Evolutionary conservation across 2,329 filamentous ascomycete species (phyloP).

Genomic region (Clonostachys sp.): DNA sequence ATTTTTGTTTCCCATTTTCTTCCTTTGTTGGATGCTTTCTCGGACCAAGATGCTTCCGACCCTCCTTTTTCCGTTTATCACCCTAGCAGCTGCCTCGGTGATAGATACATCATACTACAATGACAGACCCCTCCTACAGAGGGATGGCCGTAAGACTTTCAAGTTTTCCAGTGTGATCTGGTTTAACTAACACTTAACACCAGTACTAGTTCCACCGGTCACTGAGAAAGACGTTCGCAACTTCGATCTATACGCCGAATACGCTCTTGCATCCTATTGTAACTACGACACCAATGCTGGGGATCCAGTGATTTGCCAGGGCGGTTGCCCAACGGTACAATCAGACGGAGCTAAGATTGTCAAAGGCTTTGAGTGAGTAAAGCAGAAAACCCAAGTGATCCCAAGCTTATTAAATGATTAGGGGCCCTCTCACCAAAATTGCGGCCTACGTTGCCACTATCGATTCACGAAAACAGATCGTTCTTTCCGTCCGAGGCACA

Average conservation of each 20-base stretch:
- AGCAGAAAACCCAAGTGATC: no score
- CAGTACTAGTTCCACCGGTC: slow-evolving; percentile 4
- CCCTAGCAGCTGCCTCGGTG: background rate
- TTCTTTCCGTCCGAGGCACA: slow-evolving; percentile 56
- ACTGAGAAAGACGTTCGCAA: slow-evolving; percentile 24
- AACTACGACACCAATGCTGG: slow-evolving; percentile 35
- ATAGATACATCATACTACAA: background rate
- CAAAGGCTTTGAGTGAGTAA: slow-evolving; percentile 31
- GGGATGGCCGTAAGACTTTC: no score
- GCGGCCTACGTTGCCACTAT: slow-evolving; percentile 49
- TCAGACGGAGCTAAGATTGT: slow-evolving; percentile 35
- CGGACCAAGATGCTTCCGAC: background rate
- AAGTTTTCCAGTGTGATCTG: no score
- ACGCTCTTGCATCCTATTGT: slow-evolving; percentile 48
- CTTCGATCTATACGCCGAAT: slow-evolving; percentile 45
- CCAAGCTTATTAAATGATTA: slow-evolving; percentile 10
- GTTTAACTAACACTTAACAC: no score
- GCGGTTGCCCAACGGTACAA: slow-evolving; percentile 36
- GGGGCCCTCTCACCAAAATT: slow-evolving; percentile 34
- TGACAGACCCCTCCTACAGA: background rate
- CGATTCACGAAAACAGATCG: slow-evolving; percentile 43
- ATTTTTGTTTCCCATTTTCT: no score
- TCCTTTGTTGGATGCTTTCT: no score
- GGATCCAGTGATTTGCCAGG: slow-evolving; percentile 31
- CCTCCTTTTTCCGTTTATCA: background rate